Percentiles rank a stretch among this genome's conserved stretches.
These are phyloP conservation scores for Arthrobotrys entomopaga DNA, from an alignment of 2,329 filamentous ascomycete species.

Conservation along the genomic window DNA sequence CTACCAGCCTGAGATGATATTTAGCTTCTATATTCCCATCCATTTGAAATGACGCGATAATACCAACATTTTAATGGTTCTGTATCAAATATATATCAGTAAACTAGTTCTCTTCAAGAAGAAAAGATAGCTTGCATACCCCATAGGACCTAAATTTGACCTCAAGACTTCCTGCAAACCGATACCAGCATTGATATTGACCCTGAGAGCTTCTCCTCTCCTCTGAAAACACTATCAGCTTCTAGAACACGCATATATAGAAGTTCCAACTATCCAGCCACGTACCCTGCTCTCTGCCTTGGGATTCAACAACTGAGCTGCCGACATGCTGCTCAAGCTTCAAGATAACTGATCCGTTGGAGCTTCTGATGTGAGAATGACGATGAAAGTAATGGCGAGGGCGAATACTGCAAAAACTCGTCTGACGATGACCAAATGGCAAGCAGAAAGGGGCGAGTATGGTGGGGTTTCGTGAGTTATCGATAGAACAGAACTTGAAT, in stretches of 20 bases:
- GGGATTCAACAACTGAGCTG: slow-evolving; percentile 96
- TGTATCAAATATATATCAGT: slow-evolving; percentile 23
- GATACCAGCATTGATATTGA: slow-evolving; percentile 91
- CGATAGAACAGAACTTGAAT: slow-evolving; percentile 43
- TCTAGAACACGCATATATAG: slow-evolving; percentile 58
- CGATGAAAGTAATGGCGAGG: neutral
- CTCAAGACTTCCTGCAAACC: slow-evolving; percentile 90
- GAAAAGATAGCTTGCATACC: slow-evolving; percentile 60
- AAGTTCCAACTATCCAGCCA: slow-evolving; percentile 56
- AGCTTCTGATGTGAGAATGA: slow-evolving; percentile 24
- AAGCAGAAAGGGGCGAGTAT: slow-evolving; percentile 12
- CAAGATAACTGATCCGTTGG: slow-evolving; percentile 12
- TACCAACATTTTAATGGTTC: slow-evolving; percentile 59
- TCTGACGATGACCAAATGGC: slow-evolving; percentile 9
- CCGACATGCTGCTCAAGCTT: slow-evolving; percentile 75
- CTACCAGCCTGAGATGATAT: slow-evolving; percentile 69
- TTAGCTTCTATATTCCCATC: slow-evolving; percentile 20
- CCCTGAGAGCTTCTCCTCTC: slow-evolving; percentile 93
- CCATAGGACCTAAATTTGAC: slow-evolving; percentile 91
- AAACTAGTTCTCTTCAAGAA: neutral
- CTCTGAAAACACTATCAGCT: slow-evolving; percentile 71
- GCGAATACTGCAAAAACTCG: slow-evolving; percentile 4
- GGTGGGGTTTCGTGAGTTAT: slow-evolving; percentile 50
- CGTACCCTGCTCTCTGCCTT: slow-evolving; percentile 97
- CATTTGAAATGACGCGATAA: slow-evolving; percentile 3